Percentiles rank a stretch among this genome's conserved stretches.
Conservation (phyloP, 352 stramenopile genomes). For the Globisporangium paroecandrum region DNA sequence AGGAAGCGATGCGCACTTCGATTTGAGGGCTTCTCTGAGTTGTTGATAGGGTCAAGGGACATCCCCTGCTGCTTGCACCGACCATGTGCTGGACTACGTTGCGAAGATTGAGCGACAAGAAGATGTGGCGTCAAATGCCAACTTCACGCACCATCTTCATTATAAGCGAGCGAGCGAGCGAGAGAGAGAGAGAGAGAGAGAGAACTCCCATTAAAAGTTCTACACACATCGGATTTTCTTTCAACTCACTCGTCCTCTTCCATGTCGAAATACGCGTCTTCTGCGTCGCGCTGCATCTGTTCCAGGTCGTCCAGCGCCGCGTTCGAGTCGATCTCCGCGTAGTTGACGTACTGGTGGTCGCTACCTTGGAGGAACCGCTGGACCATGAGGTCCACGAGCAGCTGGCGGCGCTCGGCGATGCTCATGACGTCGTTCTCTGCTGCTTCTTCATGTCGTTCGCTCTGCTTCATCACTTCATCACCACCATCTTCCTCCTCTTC, state of each 20-base stretch:
- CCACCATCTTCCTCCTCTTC: slow-evolving; percentile 28
- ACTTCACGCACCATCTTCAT: too few relatives aligned
- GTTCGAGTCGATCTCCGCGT: slow-evolving; percentile 60
- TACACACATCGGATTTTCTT: too few relatives aligned
- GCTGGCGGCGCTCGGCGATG: slow-evolving; percentile 42
- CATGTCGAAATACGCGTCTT: slow-evolving; percentile 72
- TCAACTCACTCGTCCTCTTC: slow-evolving; percentile 18
- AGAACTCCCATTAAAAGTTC: too few relatives aligned
- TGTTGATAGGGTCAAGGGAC: too few relatives aligned
- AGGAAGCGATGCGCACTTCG: too few relatives aligned
- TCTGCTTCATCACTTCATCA: slow-evolving; percentile 33
- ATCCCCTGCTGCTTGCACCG: too few relatives aligned
- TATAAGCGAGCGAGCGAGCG: too few relatives aligned
- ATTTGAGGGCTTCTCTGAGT: too few relatives aligned
- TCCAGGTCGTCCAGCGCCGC: slow-evolving; percentile 61
- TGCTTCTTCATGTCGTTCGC: slow-evolving; percentile 6
- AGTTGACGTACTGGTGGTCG: slow-evolving; percentile 61
- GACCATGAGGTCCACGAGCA: slow-evolving; percentile 76
- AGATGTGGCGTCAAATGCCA: too few relatives aligned
- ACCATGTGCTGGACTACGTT: too few relatives aligned
- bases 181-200: too few relatives aligned
- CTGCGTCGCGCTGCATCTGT: slow-evolving; percentile 68
- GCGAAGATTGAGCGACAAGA: too few relatives aligned
- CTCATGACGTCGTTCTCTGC: slow-evolving; percentile 9
- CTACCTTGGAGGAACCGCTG: slow-evolving; percentile 63